Evolutionary conservation across 2,329 filamentous ascomycete species (phyloP).

Genomic region (Colletotrichum viniferum): DNA sequence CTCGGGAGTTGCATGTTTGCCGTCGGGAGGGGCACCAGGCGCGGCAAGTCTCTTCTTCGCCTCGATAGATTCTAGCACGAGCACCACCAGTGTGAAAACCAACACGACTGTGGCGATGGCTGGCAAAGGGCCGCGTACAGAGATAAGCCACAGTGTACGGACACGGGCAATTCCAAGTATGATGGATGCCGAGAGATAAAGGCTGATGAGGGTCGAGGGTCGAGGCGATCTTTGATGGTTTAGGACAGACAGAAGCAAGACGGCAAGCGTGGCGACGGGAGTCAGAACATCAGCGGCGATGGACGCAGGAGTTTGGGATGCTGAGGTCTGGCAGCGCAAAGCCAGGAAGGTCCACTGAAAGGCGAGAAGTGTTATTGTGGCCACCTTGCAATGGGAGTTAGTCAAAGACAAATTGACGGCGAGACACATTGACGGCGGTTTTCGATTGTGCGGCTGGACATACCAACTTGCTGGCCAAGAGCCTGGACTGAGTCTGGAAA

Average conservation of each 20-base stretch:
- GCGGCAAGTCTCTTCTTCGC: neutral
- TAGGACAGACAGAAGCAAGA: constrained; percentile 21
- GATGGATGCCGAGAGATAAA: constrained; percentile 24
- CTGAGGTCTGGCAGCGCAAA: constrained; percentile 2
- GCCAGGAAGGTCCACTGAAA: constrained; percentile 22
- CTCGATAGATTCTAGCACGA: neutral
- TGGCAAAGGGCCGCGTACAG: neutral
- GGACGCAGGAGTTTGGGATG: constrained; percentile 18
- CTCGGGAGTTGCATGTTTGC: neutral
- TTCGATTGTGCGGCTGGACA: neutral
- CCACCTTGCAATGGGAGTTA: neutral
- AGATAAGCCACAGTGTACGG: neutral
- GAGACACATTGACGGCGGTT: too few relatives aligned
- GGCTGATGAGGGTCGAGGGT: constrained; percentile 27
- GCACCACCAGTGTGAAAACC: neutral
- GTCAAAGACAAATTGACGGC: neutral
- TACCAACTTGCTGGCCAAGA: constrained; percentile 20
- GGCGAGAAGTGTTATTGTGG: constrained; percentile 10
- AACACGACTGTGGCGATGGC: neutral
- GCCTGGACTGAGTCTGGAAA: neutral
- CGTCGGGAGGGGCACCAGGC: neutral
- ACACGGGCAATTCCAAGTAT: constrained; percentile 20
- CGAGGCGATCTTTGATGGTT: constrained; percentile 26
- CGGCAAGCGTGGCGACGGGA: constrained; percentile 13
- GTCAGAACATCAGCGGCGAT: constrained; percentile 25